Percentiles rank a stretch among this genome's conserved stretches.
phyloP scores from a whole-genome alignment of 1,284 basidiomycete genomes.

The Cutaneotrichosporon sp. region DNA sequence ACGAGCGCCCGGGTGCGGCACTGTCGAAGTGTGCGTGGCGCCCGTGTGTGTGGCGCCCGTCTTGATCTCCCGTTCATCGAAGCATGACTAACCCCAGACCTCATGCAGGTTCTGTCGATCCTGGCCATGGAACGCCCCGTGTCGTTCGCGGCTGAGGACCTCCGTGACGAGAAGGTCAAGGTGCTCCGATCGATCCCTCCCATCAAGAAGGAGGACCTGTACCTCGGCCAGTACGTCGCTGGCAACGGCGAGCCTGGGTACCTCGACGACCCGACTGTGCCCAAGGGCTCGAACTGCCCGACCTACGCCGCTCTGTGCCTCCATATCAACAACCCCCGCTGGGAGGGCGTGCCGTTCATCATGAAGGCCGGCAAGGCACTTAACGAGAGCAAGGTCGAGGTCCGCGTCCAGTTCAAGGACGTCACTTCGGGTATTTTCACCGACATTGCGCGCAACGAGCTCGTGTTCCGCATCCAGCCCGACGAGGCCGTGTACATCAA shows the following conservation, averaged over 20 bases:
- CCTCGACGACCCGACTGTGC: constrained; percentile 90
- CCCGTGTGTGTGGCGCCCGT: background rate
- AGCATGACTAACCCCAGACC: constrained; percentile 59
- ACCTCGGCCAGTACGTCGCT: constrained; percentile 87
- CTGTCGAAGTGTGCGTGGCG: too few relatives aligned
- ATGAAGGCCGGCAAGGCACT: constrained; percentile 94
- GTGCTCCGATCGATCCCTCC: constrained; percentile 85
- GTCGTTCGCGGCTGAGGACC: constrained; percentile 93
- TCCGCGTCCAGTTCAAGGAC: constrained; percentile 94
- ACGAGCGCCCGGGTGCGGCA: background rate
- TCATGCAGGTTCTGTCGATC: constrained; percentile 87
- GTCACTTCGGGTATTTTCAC: constrained; percentile 93
- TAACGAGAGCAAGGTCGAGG: constrained; percentile 95
- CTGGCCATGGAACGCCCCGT: constrained; percentile 95
- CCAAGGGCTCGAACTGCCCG: constrained; percentile 83
- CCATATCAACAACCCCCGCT: constrained; percentile 88
- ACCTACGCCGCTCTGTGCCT: constrained; percentile 86
- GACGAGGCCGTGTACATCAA: constrained; percentile 93
- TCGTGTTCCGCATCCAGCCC: constrained; percentile 93
- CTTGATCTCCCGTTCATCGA: background rate
- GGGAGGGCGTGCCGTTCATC: constrained; percentile 97
- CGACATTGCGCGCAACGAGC: constrained; percentile 89
- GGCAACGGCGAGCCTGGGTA: constrained; percentile 93
- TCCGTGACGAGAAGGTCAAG: constrained; percentile 98
- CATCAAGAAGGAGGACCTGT: constrained; percentile 70